Evolutionary conservation across 1,284 basidiomycete species (phyloP).

Genomic region (Leccinum angustisporum): DNA sequence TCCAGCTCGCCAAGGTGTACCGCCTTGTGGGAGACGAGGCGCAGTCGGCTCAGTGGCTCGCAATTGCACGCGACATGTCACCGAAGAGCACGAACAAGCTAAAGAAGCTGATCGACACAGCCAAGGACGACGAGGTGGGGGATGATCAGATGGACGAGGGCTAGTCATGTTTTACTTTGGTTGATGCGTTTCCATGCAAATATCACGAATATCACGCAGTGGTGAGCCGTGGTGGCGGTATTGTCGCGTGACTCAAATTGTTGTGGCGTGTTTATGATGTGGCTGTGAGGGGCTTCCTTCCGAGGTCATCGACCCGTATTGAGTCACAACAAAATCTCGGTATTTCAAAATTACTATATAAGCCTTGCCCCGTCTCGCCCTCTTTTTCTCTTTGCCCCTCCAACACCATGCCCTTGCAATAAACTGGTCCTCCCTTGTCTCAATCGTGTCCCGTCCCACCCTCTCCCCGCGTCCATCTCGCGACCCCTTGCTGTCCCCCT

Average conservation of each 20-base stretch:
- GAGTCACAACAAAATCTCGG: slow-evolving; percentile 32
- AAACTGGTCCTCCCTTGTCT: slow-evolving; percentile 22
- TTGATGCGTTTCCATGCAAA: slow-evolving; percentile 7
- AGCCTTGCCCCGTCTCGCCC: slow-evolving; percentile 17
- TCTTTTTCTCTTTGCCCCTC: slow-evolving; percentile 20
- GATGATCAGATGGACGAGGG: slow-evolving; percentile 79
- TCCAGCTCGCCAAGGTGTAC: slow-evolving; percentile 92
- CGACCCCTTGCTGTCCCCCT: slow-evolving; percentile 40
- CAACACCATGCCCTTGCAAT: slow-evolving; percentile 45
- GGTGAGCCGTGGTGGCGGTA: slow-evolving; percentile 13
- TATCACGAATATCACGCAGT: background rate
- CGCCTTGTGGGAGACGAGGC: slow-evolving; percentile 73
- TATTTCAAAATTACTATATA: slow-evolving; percentile 39
- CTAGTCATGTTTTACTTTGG: slow-evolving; percentile 19
- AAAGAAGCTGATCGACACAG: slow-evolving; percentile 70
- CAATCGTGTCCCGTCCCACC: slow-evolving; percentile 21
- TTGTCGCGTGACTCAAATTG: slow-evolving; percentile 26
- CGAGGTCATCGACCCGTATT: slow-evolving; percentile 24
- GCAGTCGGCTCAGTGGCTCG: slow-evolving; percentile 82
- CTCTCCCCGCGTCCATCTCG: slow-evolving; percentile 18
- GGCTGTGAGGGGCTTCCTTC: slow-evolving; percentile 34
- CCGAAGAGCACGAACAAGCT: slow-evolving; percentile 78
- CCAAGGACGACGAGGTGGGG: slow-evolving; percentile 57
- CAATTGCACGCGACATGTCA: slow-evolving; percentile 82
- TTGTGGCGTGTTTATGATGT: slow-evolving; percentile 31